Percentiles rank a stretch among this genome's conserved stretches.
These are phyloP conservation scores for Ensete glaucum DNA, from an alignment of 176 grass and related monocot species.

Conservation along the genomic window DNA sequence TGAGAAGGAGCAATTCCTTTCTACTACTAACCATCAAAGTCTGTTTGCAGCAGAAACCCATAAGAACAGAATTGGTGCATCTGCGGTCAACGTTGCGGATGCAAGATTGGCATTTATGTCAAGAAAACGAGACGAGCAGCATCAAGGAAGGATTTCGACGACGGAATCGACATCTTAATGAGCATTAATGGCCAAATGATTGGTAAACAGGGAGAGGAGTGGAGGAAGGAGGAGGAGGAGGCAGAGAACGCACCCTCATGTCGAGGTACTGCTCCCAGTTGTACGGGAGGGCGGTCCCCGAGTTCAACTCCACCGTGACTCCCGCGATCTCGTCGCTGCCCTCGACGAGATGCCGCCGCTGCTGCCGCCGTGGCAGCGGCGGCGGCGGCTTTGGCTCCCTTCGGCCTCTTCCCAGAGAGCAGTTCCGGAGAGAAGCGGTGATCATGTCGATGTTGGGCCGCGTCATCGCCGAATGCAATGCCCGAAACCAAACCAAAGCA, in stretches of 20 bases:
- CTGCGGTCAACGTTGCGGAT: too few species aligned
- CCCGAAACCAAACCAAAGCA: neutral
- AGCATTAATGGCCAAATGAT: conserved; percentile 30
- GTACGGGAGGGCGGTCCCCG: conserved; percentile 66
- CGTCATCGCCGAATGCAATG: conserved; percentile 35
- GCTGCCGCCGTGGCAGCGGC: neutral
- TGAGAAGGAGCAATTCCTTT: neutral
- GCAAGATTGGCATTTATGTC: too few species aligned
- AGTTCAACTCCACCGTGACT: conserved; percentile 94
- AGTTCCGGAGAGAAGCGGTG: conserved; percentile 53
- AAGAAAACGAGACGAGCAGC: neutral
- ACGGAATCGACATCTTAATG: neutral
- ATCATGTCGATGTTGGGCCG: conserved; percentile 65
- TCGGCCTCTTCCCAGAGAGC: conserved; percentile 34
- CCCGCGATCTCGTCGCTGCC: conserved; percentile 34
- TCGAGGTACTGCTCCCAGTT: conserved; percentile 99
- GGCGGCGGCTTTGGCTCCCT: neutral
- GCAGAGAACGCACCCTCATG: conserved; percentile 57
- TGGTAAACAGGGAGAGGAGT: neutral
- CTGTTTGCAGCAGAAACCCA: too few species aligned
- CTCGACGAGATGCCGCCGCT: conserved; percentile 6
- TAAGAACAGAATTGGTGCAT: too few species aligned
- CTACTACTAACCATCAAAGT: too few species aligned
- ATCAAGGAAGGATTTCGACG: neutral
- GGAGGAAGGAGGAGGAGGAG: neutral